Evolutionary conservation across 2,329 filamentous ascomycete species (phyloP).

Genomic region (Geoglossum cookeanum): DNA sequence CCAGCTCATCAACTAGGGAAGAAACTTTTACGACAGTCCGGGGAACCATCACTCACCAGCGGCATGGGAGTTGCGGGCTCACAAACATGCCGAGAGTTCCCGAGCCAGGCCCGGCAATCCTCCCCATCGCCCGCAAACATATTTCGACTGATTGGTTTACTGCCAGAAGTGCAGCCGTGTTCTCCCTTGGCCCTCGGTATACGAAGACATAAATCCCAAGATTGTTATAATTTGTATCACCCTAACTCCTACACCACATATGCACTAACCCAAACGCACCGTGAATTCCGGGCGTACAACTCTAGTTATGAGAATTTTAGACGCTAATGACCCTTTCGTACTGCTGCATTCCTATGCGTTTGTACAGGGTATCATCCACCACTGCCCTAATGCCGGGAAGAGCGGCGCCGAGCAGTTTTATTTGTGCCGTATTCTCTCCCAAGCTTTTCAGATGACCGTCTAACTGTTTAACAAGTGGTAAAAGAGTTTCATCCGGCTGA

Average conservation of each 20-base stretch:
- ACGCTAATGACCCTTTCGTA: background rate
- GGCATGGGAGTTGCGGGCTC: background rate
- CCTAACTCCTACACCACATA: background rate
- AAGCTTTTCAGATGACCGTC: conserved; percentile 3
- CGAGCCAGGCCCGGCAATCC: background rate
- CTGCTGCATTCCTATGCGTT: background rate
- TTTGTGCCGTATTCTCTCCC: background rate
- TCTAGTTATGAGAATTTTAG: background rate
- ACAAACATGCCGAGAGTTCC: background rate
- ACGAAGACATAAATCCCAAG: background rate
- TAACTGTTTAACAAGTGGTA: conserved; percentile 3
- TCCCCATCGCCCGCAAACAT: background rate
- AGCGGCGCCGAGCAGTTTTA: conserved; percentile 4
- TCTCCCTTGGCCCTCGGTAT: background rate
- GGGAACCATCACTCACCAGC: background rate
- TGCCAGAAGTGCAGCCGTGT: background rate
- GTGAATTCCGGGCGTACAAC: background rate
- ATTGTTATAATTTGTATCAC: background rate
- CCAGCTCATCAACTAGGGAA: background rate
- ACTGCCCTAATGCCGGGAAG: background rate
- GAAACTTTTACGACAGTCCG: background rate
- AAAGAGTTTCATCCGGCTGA: background rate
- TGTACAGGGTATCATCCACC: conserved; percentile 2
- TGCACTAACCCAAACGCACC: background rate
- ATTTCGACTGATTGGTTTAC: background rate